A percentile compares a stretch with the other conserved stretches of the same genome.
These are phyloP conservation scores for Cymodocea nodosa DNA, from an alignment of 116 monocot genomes.

Conservation along the genomic window DNA sequence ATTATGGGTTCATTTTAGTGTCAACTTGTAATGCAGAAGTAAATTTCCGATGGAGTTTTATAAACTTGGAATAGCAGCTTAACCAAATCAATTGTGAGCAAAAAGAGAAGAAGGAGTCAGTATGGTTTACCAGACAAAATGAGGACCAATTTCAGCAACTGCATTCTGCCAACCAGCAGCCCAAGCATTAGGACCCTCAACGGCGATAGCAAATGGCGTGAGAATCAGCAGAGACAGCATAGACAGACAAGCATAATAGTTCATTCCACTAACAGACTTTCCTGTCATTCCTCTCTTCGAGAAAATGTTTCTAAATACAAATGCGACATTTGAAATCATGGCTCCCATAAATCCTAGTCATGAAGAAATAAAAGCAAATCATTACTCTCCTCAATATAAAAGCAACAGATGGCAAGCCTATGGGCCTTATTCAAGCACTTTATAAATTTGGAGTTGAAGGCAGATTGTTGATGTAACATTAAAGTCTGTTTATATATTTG, in stretches of 20 bases:
- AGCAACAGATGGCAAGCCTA: too few species aligned
- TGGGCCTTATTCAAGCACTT: too few species aligned
- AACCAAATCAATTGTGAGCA: too few species aligned
- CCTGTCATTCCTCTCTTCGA: constrained; percentile 93
- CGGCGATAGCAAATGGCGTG: constrained; percentile 76
- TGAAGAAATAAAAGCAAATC: neutral
- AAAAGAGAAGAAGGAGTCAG: too few species aligned
- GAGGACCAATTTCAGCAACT: constrained; percentile 15
- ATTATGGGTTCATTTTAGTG: too few species aligned
- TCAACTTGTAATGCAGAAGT: too few species aligned
- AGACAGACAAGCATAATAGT: constrained; percentile 83
- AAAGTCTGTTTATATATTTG: too few species aligned
- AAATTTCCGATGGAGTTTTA: too few species aligned
- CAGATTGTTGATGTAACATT: too few species aligned
- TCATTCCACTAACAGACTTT: constrained; percentile 85
- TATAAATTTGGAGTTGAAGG: too few species aligned
- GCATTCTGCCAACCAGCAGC: constrained; percentile 72
- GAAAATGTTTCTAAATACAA: constrained; percentile 90
- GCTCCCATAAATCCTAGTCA: constrained; percentile 84
- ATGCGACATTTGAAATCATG: constrained; percentile 89
- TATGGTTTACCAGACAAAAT: constrained; percentile 12
- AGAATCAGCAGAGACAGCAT: constrained; percentile 74
- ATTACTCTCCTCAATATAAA: too few species aligned
- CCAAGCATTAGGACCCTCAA: constrained; percentile 88
- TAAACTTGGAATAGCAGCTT: too few species aligned